Evolutionary conservation across 2,329 filamentous ascomycete genomes (phyloP).

Genomic region (Colletotrichum aenigma): DNA sequence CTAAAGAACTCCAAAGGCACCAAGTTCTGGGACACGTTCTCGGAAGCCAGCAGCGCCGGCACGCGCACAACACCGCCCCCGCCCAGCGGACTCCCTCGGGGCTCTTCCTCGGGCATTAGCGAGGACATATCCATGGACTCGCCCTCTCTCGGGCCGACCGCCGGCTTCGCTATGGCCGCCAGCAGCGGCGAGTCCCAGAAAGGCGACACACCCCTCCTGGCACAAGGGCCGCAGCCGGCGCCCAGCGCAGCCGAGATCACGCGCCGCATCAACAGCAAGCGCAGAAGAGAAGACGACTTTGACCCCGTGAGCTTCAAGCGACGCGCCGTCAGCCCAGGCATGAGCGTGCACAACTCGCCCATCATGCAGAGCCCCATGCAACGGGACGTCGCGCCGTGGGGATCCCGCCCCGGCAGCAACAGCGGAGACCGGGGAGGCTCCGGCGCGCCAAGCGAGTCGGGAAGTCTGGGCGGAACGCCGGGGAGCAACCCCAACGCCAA

Average conservation of each 20-base stretch:
- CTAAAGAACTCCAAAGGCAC: slow-evolving; percentile 74
- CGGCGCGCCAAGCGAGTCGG: slow-evolving; percentile 56
- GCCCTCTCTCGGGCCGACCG: slow-evolving; percentile 49
- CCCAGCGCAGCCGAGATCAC: slow-evolving; percentile 77
- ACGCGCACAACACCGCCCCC: slow-evolving; percentile 65
- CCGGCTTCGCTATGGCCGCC: slow-evolving; percentile 32
- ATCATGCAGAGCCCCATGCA: slow-evolving; percentile 84
- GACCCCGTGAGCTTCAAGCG: slow-evolving; percentile 89
- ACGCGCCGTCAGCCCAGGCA: slow-evolving; percentile 86
- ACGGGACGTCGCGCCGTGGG: slow-evolving; percentile 73
- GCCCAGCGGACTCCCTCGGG: slow-evolving; percentile 63
- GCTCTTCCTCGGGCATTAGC: slow-evolving; percentile 64
- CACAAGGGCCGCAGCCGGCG: slow-evolving; percentile 38
- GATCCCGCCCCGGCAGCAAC: slow-evolving; percentile 70
- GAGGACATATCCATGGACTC: slow-evolving; percentile 79
- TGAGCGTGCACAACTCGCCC: slow-evolving; percentile 90
- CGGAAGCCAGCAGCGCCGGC: slow-evolving; percentile 64
- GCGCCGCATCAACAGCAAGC: slow-evolving; percentile 78
- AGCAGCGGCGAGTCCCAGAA: slow-evolving; percentile 22
- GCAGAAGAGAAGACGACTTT: slow-evolving; percentile 89
- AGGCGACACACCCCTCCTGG: slow-evolving; percentile 42
- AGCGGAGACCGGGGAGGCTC: slow-evolving; percentile 56
- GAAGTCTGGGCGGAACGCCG: slow-evolving; percentile 37
- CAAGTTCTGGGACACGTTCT: slow-evolving; percentile 80
- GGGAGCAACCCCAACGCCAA: slow-evolving; percentile 31